Percentiles rank a stretch among this genome's conserved stretches.
Evolutionary conservation across 176 grass and related monocot genomes (phyloP).

Genomic region (Avena insularis): DNA sequence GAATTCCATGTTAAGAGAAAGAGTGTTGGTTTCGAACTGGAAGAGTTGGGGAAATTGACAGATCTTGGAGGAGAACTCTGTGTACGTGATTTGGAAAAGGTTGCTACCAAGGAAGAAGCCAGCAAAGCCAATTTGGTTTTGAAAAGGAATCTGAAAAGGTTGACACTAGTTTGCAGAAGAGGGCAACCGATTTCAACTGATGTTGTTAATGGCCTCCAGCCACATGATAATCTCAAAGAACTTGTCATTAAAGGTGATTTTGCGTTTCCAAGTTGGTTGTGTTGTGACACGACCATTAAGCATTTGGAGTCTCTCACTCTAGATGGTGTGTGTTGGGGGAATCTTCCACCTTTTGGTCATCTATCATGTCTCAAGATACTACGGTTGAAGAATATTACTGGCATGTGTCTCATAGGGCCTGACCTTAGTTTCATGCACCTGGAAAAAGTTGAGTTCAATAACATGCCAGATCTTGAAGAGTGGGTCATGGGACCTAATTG

Average conservation of each 20-base stretch:
- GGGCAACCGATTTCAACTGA: background rate
- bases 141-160: background rate
- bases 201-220: constrained; percentile 18
- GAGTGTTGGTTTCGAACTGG: constrained; percentile 5
- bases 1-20: constrained; percentile 26
- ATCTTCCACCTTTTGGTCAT: background rate
- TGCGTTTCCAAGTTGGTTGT: background rate
- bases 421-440: constrained; percentile 15
- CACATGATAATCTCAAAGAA: constrained; percentile 23
- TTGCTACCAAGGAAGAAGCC: constrained; percentile 11
- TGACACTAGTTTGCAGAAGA: background rate
- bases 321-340: background rate
- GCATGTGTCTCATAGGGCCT: background rate
- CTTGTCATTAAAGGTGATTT: constrained; percentile 13
- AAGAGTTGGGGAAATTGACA: constrained; percentile 14
- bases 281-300: background rate
- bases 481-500: constrained; percentile 11
- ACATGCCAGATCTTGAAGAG: constrained; percentile 15
- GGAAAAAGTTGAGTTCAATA: background rate
- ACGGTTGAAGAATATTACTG: background rate
- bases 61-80: background rate
- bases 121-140: background rate
- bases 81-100: background rate
- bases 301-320: background rate
- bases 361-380: background rate